Percentiles rank a stretch among this genome's conserved stretches.
phyloP scores from a whole-genome alignment of 2,329 filamentous ascomycete species.

The Leptodontidium sp. region DNA sequence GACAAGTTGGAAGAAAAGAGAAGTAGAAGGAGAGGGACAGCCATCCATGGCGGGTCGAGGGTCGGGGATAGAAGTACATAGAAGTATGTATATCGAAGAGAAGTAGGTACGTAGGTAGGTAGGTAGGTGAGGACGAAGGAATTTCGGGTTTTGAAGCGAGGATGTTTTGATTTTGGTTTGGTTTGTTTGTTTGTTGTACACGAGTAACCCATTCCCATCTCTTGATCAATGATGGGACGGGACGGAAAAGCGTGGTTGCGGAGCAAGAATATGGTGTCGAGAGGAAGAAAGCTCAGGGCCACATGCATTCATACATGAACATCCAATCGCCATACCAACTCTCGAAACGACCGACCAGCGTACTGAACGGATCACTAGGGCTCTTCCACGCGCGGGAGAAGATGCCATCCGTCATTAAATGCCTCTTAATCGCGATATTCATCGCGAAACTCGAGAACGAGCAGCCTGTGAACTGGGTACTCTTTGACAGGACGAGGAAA shows the following conservation, averaged over 20 bases:
- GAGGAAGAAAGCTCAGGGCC: constrained; percentile 37
- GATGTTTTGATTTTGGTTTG: neutral
- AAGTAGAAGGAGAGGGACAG: neutral
- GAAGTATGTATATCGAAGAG: neutral
- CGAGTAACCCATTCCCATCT: neutral
- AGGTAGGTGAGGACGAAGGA: neutral
- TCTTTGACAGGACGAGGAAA: constrained; percentile 57
- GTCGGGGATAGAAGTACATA: neutral
- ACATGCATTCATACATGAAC: constrained; percentile 51
- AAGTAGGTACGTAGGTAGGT: neutral
- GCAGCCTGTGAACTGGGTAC: constrained; percentile 54
- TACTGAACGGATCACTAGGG: constrained; percentile 53
- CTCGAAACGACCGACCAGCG: constrained; percentile 54
- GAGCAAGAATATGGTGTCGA: neutral
- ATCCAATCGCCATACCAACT: constrained; percentile 58
- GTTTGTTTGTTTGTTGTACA: neutral
- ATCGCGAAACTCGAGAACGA: constrained; percentile 59
- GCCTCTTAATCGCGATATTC: constrained; percentile 56
- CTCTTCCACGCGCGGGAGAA: constrained; percentile 53
- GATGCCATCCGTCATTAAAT: constrained; percentile 49
- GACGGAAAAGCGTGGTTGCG: too few species aligned
- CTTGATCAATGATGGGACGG: neutral
- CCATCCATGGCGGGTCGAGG: neutral
- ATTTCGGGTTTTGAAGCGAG: neutral
- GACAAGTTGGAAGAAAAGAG: neutral